A percentile compares a stretch with the other conserved stretches of the same genome.
Evolutionary conservation across 768 basidiomycete species (phyloP).

Genomic region (Phlegmacium glaucopus): DNA sequence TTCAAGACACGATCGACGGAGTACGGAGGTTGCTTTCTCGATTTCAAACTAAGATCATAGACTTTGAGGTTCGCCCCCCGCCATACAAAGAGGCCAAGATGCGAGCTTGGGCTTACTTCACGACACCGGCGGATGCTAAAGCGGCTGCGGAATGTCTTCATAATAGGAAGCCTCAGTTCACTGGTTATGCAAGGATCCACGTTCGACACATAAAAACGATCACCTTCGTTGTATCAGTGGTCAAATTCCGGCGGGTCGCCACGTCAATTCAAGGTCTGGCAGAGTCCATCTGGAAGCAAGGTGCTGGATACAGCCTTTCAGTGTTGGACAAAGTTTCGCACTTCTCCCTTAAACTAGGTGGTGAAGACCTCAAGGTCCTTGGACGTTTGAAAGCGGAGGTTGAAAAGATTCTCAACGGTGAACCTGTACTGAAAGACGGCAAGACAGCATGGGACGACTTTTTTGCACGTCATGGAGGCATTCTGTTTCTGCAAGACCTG

Average conservation of each 20-base stretch:
- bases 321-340: conserved; percentile 15
- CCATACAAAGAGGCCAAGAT: conserved; percentile 49
- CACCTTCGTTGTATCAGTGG: conserved; percentile 36
- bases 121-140: conserved; percentile 48
- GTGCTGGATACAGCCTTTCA: conserved; percentile 23
- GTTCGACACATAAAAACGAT: conserved; percentile 56
- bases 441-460: conserved; percentile 65
- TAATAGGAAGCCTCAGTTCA: conserved; percentile 38
- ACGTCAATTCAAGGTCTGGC: conserved; percentile 46
- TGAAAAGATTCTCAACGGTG: conserved; percentile 60
- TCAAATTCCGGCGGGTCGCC: conserved; percentile 36
- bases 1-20: conserved; percentile 33
- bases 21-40: conserved; percentile 38
- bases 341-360: conserved; percentile 45
- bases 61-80: conserved; percentile 46
- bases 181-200: conserved; percentile 42
- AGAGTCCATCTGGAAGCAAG: conserved; percentile 27
- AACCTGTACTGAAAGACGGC: conserved; percentile 48
- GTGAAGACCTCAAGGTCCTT: conserved; percentile 46
- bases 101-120: conserved; percentile 55
- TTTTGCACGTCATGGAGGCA: conserved; percentile 43
- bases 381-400: conserved; percentile 56
- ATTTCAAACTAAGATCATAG: conserved; percentile 23
- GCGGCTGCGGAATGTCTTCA: conserved; percentile 47
- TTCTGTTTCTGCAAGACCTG: conserved; percentile 41